These are phyloP conservation scores for Chaetomium olivaceum DNA, from an alignment of 2,329 filamentous ascomycete species.

Conservation along the genomic window DNA sequence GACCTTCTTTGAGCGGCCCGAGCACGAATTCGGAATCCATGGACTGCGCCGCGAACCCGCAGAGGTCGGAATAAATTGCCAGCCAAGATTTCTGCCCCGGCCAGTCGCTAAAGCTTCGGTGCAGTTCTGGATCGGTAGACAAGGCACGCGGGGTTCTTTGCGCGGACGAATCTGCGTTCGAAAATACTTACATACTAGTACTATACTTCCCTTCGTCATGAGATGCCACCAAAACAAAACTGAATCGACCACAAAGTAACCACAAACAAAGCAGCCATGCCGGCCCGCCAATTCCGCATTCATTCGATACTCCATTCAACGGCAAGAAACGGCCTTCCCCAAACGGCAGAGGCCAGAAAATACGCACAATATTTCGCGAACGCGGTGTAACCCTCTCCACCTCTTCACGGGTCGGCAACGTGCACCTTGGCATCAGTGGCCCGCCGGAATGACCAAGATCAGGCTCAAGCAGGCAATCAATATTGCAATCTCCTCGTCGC, in stretches of 20 bases:
- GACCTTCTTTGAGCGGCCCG: not conserved
- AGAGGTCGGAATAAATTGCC: conserved; percentile 10
- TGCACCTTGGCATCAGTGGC: conserved; percentile 4
- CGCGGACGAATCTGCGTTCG: not conserved
- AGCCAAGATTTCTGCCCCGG: not conserved
- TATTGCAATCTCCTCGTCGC: conserved; percentile 27
- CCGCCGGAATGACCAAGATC: not conserved
- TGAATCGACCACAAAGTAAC: not conserved
- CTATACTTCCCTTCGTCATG: not conserved
- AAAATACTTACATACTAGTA: no score
- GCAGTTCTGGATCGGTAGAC: not conserved
- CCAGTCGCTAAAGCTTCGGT: not conserved
- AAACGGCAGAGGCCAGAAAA: not conserved
- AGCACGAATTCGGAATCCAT: not conserved
- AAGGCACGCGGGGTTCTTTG: not conserved
- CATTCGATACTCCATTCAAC: not conserved
- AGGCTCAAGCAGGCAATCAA: conserved; percentile 24
- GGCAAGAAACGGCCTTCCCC: not conserved
- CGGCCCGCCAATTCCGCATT: not conserved
- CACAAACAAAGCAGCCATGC: not conserved
- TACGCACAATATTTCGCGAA: conserved; percentile 1
- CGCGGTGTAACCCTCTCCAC: conserved; percentile 10
- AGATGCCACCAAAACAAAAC: not conserved
- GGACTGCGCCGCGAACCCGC: conserved; percentile 19
- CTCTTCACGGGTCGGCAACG: not conserved